A percentile compares a stretch with the other conserved stretches of the same genome.
Conservation (phyloP, 305 asterid genomes). For the Withania somnifera region DNA sequence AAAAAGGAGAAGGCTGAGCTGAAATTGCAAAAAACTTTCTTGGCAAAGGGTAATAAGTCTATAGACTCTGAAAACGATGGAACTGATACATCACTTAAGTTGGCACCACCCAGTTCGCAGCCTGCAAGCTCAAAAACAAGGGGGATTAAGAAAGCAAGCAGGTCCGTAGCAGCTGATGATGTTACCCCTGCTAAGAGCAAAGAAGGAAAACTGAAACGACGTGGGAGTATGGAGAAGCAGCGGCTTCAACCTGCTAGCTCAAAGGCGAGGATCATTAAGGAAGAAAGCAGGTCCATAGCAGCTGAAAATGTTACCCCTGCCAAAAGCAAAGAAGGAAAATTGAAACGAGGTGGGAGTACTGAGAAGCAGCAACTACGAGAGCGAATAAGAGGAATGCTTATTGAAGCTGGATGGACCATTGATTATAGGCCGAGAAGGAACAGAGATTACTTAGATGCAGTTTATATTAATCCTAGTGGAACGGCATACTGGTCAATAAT, state of each 20-base stretch:
- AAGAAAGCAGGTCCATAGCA: background rate
- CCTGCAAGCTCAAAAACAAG: conserved; percentile 41
- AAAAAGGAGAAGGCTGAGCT: conserved; percentile 35
- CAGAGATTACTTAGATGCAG: conserved; percentile 87
- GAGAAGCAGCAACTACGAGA: conserved; percentile 85
- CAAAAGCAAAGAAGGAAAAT: conserved; percentile 43
- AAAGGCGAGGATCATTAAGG: conserved; percentile 2
- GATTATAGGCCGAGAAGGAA: conserved; percentile 88
- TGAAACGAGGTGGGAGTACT: conserved; percentile 72
- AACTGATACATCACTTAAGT: conserved; percentile 51
- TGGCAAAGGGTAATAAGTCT: conserved; percentile 26
- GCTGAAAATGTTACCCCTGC: conserved; percentile 16
- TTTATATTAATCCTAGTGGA: conserved; percentile 71
- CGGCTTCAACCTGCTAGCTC: conserved; percentile 23
- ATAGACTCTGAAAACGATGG: conserved; percentile 35
- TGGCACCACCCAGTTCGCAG: conserved; percentile 44
- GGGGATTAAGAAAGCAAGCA: conserved; percentile 43
- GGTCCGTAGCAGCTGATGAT: conserved; percentile 16
- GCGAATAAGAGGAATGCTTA: conserved; percentile 68
- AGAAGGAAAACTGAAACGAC: conserved; percentile 49
- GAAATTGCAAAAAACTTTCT: conserved; percentile 27
- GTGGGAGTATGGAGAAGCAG: conserved; percentile 85
- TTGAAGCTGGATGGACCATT: conserved; percentile 74
- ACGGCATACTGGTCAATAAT: conserved; percentile 93
- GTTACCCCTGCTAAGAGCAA: conserved; percentile 19